Percentiles rank a stretch among this genome's conserved stretches.
These are phyloP conservation scores for Beauveria asiatica DNA, from an alignment of 2,329 filamentous ascomycete species.

Conservation along the genomic window DNA sequence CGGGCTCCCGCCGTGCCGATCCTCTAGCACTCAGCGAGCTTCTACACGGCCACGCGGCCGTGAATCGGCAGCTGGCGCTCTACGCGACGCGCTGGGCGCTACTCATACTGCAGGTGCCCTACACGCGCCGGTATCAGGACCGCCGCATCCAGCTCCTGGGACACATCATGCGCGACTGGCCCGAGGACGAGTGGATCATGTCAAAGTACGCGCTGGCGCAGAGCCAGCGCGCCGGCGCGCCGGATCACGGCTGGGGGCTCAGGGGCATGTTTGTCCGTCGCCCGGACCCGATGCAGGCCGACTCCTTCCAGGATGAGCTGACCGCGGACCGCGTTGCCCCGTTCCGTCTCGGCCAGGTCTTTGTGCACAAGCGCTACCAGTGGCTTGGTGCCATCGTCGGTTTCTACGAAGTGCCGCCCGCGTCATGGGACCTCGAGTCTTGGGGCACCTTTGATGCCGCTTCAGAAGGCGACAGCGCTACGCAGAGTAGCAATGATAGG, in stretches of 20 bases:
- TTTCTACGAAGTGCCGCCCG: slow-evolving; percentile 28
- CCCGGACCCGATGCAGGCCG: slow-evolving; percentile 34
- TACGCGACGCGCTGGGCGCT: slow-evolving; percentile 70
- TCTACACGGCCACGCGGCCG: slow-evolving; percentile 24
- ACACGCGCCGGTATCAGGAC: slow-evolving; percentile 46
- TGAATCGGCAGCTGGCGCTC: slow-evolving; percentile 49
- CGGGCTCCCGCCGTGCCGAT: slow-evolving; percentile 21
- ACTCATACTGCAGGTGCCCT: slow-evolving; percentile 44
- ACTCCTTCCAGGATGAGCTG: slow-evolving; percentile 23
- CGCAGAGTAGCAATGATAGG: slow-evolving; percentile 43
- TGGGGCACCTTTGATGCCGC: slow-evolving; percentile 2
- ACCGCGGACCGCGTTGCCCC: slow-evolving; percentile 18
- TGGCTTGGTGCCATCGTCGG: slow-evolving; percentile 79
- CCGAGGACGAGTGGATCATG: slow-evolving; percentile 65
- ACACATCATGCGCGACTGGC: slow-evolving; percentile 21
- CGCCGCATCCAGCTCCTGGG: slow-evolving; percentile 54
- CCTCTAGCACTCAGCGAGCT: slow-evolving; percentile 25
- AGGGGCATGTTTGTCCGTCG: slow-evolving; percentile 19
- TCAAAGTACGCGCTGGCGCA: slow-evolving; percentile 58
- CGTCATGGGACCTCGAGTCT: not conserved
- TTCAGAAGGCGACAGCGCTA: not conserved
- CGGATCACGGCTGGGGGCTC: not conserved
- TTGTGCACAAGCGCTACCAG: slow-evolving; percentile 70
- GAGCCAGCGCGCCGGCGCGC: slow-evolving; percentile 32
- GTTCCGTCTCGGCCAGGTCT: slow-evolving; percentile 73